Evolutionary conservation across 1,284 basidiomycete species (phyloP), one percentile per base, ranked within the genome.

Genomic region (Cerioporus squamosus): DNA sequence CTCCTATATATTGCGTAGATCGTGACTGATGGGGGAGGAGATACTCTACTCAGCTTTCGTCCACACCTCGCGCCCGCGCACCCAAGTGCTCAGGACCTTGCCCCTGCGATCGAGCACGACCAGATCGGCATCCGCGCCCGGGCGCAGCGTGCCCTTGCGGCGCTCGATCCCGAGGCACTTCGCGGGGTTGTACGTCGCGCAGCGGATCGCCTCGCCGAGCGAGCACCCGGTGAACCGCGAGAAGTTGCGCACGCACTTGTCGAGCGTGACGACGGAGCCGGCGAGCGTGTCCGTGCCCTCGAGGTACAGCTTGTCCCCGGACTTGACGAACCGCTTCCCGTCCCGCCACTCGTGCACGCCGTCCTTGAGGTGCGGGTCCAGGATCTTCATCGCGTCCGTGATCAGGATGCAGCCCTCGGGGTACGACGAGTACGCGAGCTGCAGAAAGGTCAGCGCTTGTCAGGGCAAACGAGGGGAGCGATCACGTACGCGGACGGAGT

Each of bases 341-440:
- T 93, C 88, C 36, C 94, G 85, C 94, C 95, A 97, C 68, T 90
- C 85, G 72, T 96, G 90, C 24, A 91, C 75, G 9, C 94, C 95
- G 68, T 97, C 93, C 36, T 84, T 81, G 42, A 95, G 83, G 66
- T 87, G 79, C 2, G 94, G 94, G 73, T 97, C 94, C 48, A 97
- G 81, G 65, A 94, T 89, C 66, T 90, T 90, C 86, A 93, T 90
- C 3, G 93, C 92, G 75, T 97, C 94, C 0, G 93, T 95, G 52
- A 96, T 89, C 40, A 97, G 78, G 42, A 97, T 86, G 68, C 94
- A 96, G 0, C 93, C 91, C 12, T 91, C 87, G 1, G 91, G 89
- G 66, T 89, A 88, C 0, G 90, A 84, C 38, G 87, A 85, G 72
- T 95, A 95, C 1, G 94, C 94, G 59, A 96, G 79, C 90, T 92